Evolutionary conservation across 768 basidiomycete genomes (phyloP), one percentile per base, ranked within the genome.

Genomic region (Saitozyma podzolica): DNA sequence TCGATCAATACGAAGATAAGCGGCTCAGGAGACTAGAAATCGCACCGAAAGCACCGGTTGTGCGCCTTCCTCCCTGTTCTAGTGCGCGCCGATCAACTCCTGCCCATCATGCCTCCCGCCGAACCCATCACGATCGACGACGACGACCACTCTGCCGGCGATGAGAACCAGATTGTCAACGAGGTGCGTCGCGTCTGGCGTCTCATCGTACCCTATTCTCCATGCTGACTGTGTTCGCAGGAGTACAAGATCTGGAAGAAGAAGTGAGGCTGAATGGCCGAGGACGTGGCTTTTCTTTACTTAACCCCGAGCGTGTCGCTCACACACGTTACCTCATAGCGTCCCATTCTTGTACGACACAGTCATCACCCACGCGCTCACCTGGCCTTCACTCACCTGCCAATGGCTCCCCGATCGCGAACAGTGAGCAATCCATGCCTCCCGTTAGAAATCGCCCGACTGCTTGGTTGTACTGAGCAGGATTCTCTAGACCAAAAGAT

Each of bases 361-460:
- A 20, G 91, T 99, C 67, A 89, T 99, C 72, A 97, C 95, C 0
- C 95, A 98, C 78, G 95, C 95, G 40, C 84, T 98, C 54, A 92
- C 96, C 80, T 99, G 96, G 96, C 96, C 96, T 17, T 92, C 89
- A 74, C 78, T 99, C 74, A 99, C 96, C 6, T 93, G 91, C 78
- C 96, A 98, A 81, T 99, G 96, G 96, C 90, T 99, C 80, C 96
- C 96, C 0, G 96, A 99, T 83, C 89, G 87, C 80, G 91, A 97
- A 81, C 86, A 86, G 94, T 94, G 70, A 75, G 91, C 80, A 10
- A 17, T 3, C 45, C 5, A 9, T 16, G 14, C 17, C 14, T 20
- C 11, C 9, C 17, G 17, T 55, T 16, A 14, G 16, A 11, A 11
- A 29, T 3, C 3, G 13, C 20, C 9, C 58, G 41, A n/a, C 45